Conservation (phyloP, 495 filamentous ascomycete genomes). For the Coniosporium apollinis region DNA sequence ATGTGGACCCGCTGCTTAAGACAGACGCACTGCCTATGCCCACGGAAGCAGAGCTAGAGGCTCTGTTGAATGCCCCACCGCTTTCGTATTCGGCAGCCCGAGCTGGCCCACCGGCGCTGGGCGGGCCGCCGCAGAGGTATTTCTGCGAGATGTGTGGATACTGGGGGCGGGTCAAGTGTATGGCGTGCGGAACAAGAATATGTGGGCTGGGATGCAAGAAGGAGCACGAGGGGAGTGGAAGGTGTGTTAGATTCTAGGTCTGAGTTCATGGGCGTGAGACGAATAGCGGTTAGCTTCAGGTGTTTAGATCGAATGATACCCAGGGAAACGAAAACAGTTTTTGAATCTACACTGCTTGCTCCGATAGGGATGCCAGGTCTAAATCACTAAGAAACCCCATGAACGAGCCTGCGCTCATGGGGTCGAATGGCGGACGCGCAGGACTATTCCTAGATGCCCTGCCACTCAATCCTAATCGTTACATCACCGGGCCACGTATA, state of each 20-base stretch:
- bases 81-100: slow-evolving; percentile 66
- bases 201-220: slow-evolving; percentile 73
- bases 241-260: slow-evolving; percentile 37
- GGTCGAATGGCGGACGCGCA: no score
- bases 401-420: no score
- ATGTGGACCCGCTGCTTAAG: neutral
- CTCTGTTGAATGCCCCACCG: slow-evolving; percentile 51
- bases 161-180: slow-evolving; percentile 75
- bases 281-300: no score
- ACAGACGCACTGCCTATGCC: slow-evolving; percentile 50
- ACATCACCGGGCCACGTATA: neutral
- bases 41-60: slow-evolving; percentile 47
- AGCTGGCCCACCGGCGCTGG: slow-evolving; percentile 33
- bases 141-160: slow-evolving; percentile 90
- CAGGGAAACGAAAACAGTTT: no score
- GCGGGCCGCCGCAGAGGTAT: slow-evolving; percentile 34
- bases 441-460: no score
- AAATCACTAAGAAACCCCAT: no score
- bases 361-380: no score
- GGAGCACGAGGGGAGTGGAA: slow-evolving; percentile 60
- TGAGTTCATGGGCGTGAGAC: slow-evolving; percentile 1
- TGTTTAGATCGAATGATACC: no score
- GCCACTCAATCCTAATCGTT: neutral
- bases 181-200: slow-evolving; percentile 63
- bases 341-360: no score